phyloP scores from a whole-genome alignment of 306 rosid genomes.

The Medicago ruthenica region DNA sequence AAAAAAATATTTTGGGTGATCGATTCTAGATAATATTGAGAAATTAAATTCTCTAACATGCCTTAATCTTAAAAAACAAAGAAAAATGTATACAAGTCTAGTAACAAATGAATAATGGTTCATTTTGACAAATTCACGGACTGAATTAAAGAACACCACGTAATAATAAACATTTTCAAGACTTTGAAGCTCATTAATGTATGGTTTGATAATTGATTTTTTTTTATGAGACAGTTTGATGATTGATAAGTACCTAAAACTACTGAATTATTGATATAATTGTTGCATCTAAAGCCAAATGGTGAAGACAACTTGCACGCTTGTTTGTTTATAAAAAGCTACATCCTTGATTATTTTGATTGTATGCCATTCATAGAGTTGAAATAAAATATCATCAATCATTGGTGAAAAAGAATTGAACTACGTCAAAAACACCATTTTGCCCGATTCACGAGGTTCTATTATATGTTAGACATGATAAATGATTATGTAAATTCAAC shows the following conservation, averaged over 20 bases:
- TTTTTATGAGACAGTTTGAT: conserved; percentile 14
- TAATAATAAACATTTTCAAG: too few relatives aligned
- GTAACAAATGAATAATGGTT: too few relatives aligned
- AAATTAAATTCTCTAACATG: background rate
- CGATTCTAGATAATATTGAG: background rate
- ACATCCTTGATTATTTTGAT: conserved; percentile 23
- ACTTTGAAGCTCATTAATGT: background rate
- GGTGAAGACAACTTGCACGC: conserved; percentile 31
- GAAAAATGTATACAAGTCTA: background rate
- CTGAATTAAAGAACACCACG: too few relatives aligned
- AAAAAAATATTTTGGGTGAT: too few relatives aligned
- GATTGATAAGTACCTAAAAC: conserved; percentile 39
- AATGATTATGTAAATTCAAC: conserved; percentile 2
- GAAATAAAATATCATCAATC: conserved; percentile 49
- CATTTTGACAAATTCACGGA: too few relatives aligned
- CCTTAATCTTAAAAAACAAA: background rate
- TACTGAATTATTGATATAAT: conserved; percentile 29
- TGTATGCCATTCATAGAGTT: conserved; percentile 23
- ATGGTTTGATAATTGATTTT: too few relatives aligned
- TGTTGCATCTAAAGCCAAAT: conserved; percentile 1
- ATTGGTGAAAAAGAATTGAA: conserved; percentile 39
- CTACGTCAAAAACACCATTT: conserved; percentile 33
- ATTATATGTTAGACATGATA: conserved; percentile 15
- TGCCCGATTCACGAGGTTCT: conserved; percentile 42
- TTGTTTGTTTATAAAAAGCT: background rate